Percentiles rank a stretch among this genome's conserved stretches.
These are phyloP conservation scores for Ceratobasidium sp. DNA, from an alignment of 1,284 basidiomycete genomes.

Conservation along the genomic window DNA sequence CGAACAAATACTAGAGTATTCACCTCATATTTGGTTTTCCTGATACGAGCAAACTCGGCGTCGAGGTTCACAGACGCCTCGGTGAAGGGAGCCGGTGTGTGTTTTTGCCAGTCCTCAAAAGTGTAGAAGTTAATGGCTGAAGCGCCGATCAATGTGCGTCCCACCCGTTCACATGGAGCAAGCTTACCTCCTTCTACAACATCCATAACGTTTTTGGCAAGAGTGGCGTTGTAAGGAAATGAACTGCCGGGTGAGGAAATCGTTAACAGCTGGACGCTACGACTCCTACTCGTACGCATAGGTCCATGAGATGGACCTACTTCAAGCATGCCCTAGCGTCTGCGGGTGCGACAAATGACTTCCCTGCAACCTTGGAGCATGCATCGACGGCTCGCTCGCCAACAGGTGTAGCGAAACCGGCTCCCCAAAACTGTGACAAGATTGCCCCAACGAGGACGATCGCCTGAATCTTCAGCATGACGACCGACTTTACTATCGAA, in stretches of 20 bases:
- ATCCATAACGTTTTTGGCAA: constrained; percentile 67
- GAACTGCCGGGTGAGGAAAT: constrained; percentile 57
- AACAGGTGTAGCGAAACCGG: constrained; percentile 4
- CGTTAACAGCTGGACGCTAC: background rate
- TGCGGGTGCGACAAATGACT: constrained; percentile 64
- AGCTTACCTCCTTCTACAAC: constrained; percentile 42
- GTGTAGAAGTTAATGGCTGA: constrained; percentile 73
- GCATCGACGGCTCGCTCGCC: constrained; percentile 58
- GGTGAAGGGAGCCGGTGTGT: constrained; percentile 72
- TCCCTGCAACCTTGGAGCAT: constrained; percentile 66
- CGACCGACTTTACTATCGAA: background rate
- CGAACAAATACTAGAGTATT: constrained; percentile 53
- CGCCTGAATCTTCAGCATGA: constrained; percentile 14
- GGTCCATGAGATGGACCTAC: constrained; percentile 3
- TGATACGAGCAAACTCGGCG: constrained; percentile 64
- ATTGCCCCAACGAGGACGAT: constrained; percentile 20
- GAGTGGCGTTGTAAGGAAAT: constrained; percentile 74
- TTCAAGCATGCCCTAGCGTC: constrained; percentile 69
- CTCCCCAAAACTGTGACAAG: constrained; percentile 14
- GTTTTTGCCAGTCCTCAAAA: constrained; percentile 72
- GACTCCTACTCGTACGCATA: no score
- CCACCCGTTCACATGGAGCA: background rate
- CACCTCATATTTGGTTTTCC: constrained; percentile 62
- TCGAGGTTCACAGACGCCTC: constrained; percentile 71
- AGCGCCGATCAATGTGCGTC: background rate